Evolutionary conservation across 2,329 filamentous ascomycete genomes (phyloP).

Genomic region (Davidsoniella australis): DNA sequence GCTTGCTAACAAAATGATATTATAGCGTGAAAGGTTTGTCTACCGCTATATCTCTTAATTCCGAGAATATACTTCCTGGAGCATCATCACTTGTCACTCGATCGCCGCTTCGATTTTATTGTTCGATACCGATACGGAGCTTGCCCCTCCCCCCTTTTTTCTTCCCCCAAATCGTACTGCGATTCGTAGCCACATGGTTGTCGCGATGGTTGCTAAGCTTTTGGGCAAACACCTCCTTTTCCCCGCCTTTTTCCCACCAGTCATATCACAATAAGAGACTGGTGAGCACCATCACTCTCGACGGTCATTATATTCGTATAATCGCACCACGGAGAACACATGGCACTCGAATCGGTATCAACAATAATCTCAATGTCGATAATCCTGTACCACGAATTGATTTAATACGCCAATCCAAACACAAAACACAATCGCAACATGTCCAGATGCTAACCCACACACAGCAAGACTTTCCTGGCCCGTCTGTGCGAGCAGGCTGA

Average conservation of each 20-base stretch:
- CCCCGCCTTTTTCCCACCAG: background rate
- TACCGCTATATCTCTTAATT: background rate
- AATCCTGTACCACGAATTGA: no score
- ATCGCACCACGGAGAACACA: no score
- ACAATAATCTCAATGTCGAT: background rate
- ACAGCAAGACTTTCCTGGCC: slow-evolving; percentile 98
- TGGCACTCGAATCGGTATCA: background rate
- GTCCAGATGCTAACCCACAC: slow-evolving; percentile 8
- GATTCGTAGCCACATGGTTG: background rate
- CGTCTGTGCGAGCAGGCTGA: slow-evolving; percentile 99
- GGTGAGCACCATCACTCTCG: background rate
- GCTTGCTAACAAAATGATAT: slow-evolving; percentile 4
- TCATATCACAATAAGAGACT: background rate
- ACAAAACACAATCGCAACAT: background rate
- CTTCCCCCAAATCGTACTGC: background rate
- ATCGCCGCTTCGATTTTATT: background rate
- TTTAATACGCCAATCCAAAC: no score
- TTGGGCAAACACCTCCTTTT: slow-evolving; percentile 5
- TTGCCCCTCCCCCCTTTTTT: background rate
- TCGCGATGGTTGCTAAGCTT: slow-evolving; percentile 6
- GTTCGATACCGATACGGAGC: background rate
- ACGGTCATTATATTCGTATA: background rate
- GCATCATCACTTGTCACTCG: slow-evolving; percentile 6
- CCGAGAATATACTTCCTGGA: background rate
- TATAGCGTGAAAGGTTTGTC: slow-evolving; percentile 13